Conservation (phyloP, 306 rosid genomes). For the Gynostemma pentaphyllum region DNA sequence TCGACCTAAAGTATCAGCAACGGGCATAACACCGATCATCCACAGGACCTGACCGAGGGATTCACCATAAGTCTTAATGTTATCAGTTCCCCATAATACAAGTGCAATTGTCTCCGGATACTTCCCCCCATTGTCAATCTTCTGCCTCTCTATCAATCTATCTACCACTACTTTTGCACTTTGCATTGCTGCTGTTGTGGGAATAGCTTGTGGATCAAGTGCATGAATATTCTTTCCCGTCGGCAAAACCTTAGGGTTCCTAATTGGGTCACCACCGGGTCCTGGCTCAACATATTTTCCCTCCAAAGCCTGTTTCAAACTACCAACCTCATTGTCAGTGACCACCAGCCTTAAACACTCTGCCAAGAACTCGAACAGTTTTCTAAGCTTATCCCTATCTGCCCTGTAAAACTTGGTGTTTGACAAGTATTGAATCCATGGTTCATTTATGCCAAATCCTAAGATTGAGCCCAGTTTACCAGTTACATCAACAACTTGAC, state of each 20-base stretch:
- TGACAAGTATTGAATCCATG: slow-evolving; percentile 84
- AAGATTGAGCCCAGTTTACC: slow-evolving; percentile 57
- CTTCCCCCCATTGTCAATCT: slow-evolving; percentile 46
- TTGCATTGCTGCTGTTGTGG: slow-evolving; percentile 88
- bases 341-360: slow-evolving; percentile 82
- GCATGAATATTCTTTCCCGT: slow-evolving; percentile 97
- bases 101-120: slow-evolving; percentile 93
- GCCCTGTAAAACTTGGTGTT: slow-evolving; percentile 81
- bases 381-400: slow-evolving; percentile 70
- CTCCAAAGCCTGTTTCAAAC: slow-evolving; percentile 93
- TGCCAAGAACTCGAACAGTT: slow-evolving; percentile 56
- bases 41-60: slow-evolving; percentile 93
- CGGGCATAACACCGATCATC: slow-evolving; percentile 89
- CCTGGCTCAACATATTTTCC: slow-evolving; percentile 96
- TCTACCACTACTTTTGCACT: slow-evolving; percentile 62
- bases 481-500: slow-evolving; percentile 85
- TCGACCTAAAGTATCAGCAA: slow-evolving; percentile 75
- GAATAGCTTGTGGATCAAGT: slow-evolving; percentile 86
- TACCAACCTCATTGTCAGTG: slow-evolving; percentile 86
- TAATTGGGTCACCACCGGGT: slow-evolving; percentile 96
- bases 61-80: slow-evolving; percentile 95
- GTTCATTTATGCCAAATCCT: slow-evolving; percentile 87
- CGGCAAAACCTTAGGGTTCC: slow-evolving; percentile 88
- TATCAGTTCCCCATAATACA: slow-evolving; percentile 98
- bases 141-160: slow-evolving; percentile 52